phyloP scores from a whole-genome alignment of 495 filamentous ascomycete species.

The Neurospora sp. region DNA sequence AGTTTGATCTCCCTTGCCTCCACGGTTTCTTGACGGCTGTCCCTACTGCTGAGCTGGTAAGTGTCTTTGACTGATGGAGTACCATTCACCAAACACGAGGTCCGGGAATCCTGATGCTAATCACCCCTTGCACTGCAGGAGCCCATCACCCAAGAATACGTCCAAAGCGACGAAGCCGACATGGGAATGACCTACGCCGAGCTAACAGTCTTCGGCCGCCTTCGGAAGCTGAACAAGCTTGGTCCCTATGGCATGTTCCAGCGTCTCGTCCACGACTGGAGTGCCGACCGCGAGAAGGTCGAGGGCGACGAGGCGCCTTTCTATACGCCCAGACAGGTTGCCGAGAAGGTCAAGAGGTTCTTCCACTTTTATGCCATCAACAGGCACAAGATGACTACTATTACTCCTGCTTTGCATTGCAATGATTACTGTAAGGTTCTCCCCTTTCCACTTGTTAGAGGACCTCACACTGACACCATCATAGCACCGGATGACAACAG shows the following conservation, averaged over 20 bases:
- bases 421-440: constrained; percentile 22
- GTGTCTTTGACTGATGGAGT: no score
- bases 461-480: background rate
- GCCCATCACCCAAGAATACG: constrained; percentile 59
- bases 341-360: constrained; percentile 61
- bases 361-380: constrained; percentile 52
- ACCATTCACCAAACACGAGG: no score
- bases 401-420: constrained; percentile 45
- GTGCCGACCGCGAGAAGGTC: constrained; percentile 28
- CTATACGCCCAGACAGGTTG: constrained; percentile 25
- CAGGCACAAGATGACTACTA: constrained; percentile 57
- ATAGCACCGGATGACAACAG: constrained; percentile 33
- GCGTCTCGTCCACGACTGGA: constrained; percentile 62
- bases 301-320: constrained; percentile 22
- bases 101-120: background rate
- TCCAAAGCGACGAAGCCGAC: constrained; percentile 64
- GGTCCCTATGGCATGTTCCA: constrained; percentile 66
- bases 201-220: constrained; percentile 24
- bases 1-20: constrained; percentile 63
- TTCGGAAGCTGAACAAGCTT: constrained; percentile 64
- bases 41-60: constrained; percentile 65
- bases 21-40: constrained; percentile 65
- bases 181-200: constrained; percentile 56
- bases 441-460: background rate
- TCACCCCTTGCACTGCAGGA: constrained; percentile 26